These are phyloP conservation scores for Phytophthora ramorum DNA, from an alignment of 352 stramenopile species.

Conservation along the genomic window DNA sequence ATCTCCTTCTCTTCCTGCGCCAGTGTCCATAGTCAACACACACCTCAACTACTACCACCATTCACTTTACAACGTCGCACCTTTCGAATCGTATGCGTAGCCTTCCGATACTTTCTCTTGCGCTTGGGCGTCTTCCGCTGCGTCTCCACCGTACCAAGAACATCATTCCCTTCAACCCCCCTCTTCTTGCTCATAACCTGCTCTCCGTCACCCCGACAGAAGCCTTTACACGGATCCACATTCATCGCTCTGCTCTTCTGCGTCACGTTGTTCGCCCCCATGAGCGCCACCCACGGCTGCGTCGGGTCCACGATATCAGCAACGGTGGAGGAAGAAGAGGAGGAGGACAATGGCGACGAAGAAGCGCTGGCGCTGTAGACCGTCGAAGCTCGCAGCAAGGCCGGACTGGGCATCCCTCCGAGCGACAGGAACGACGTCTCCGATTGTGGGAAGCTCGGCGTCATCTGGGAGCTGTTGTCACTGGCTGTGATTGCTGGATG, in stretches of 20 bases:
- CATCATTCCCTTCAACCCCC: background rate
- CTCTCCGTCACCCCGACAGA: background rate
- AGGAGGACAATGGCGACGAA: slow-evolving; percentile 23
- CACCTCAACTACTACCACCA: background rate
- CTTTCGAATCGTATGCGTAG: slow-evolving; percentile 43
- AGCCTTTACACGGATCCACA: background rate
- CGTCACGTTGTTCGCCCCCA: slow-evolving; percentile 3
- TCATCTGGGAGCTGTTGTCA: background rate
- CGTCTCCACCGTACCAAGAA: background rate
- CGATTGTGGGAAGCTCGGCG: slow-evolving; percentile 20
- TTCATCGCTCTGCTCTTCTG: slow-evolving; percentile 6
- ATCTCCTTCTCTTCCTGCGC: slow-evolving; percentile 40
- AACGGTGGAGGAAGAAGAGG: slow-evolving; percentile 24
- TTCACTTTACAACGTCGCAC: background rate
- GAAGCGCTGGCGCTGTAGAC: slow-evolving; percentile 12
- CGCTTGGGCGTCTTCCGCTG: slow-evolving; percentile 17
- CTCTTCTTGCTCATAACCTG: slow-evolving; percentile 10
- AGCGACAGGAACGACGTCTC: slow-evolving; percentile 17
- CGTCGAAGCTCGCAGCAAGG: slow-evolving; percentile 1
- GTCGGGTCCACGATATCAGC: slow-evolving; percentile 8
- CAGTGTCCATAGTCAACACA: slow-evolving; percentile 1
- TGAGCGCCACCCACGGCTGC: slow-evolving; percentile 24
- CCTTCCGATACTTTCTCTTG: slow-evolving; percentile 40
- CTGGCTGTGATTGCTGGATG: background rate
- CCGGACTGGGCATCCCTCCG: slow-evolving; percentile 5